Evolutionary conservation across 1,284 basidiomycete species (phyloP), one percentile per base, ranked within the genome.

Genomic region (Hemileia vastatrix): DNA sequence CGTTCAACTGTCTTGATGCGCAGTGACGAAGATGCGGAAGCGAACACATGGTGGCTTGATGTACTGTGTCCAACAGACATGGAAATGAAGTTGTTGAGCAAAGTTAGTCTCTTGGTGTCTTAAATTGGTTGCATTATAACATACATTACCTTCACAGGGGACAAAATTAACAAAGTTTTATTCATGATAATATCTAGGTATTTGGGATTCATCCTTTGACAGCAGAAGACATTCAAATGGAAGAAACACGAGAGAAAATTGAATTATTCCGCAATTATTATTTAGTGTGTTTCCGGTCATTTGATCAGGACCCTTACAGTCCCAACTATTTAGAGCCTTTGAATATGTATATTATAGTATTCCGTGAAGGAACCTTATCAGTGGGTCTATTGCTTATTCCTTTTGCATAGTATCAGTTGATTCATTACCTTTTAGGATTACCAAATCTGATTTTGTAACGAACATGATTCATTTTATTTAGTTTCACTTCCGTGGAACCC

Each of bases 261-360:
- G 95, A 99, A 77, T 83, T 99, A 18, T 98, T 98, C 83, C 82
- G 93, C 63, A 96, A 95, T 76, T 99, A 99, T 77, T 98, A 97
- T 76, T 85, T 99, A 54, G 95, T 98, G 67, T 98, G 94, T 83
- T 99, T 98, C 82, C 87, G 95, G 66, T 90, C 90, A 65, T 98
- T 99, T 79, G 95, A 99, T 78, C 95, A 99, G 80, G 94, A 98
- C 77, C 89, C 86, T 13, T 97, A 97, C 79, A 92, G 88, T 71
- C 92, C 94, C 6, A 98, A 92, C 0, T 89, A 98, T 76, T 84
- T 99, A 56, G 94, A 99, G 77, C 95, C 95, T 31, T 80, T 98
- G 65, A 98, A 99, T 79, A 97, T 97, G 92, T 99, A 98, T 78
- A 95, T 98, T 73, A 89, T 98, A 71, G 95, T 99, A 45, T 97